Percentiles rank a stretch among this genome's conserved stretches.
Conservation (phyloP, 73 alveolate species). For the Effrenium voratum region DNA sequence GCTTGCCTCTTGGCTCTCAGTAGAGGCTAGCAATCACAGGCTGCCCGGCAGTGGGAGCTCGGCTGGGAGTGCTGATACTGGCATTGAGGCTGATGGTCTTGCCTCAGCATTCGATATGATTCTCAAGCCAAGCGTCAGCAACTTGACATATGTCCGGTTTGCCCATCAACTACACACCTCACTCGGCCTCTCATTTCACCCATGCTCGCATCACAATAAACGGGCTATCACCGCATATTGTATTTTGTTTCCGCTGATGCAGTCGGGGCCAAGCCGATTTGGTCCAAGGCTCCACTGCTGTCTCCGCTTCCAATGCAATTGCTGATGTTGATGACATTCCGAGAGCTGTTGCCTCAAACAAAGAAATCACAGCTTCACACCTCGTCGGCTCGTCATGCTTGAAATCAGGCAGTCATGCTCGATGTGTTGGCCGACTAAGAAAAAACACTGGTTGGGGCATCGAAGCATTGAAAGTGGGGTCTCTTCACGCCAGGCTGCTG, state of each 20-base stretch:
- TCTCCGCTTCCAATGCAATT: constrained; percentile 56
- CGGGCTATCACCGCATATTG: no score
- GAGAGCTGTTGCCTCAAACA: no score
- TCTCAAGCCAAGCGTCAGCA: background rate
- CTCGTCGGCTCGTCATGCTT: background rate
- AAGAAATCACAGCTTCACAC: no score
- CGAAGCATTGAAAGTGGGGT: background rate
- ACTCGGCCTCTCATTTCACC: no score
- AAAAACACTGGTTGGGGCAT: background rate
- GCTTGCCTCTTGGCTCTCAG: no score
- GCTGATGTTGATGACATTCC: constrained; percentile 93
- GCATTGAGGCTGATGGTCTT: constrained; percentile 87
- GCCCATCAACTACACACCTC: no score
- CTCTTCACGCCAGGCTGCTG: background rate
- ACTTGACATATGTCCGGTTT: no score
- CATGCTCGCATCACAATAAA: no score
- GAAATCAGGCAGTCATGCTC: background rate
- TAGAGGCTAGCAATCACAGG: no score
- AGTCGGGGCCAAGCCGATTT: no score
- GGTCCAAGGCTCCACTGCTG: no score
- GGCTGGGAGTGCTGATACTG: constrained; percentile 48
- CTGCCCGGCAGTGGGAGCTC: constrained; percentile 87
- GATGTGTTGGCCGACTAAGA: background rate
- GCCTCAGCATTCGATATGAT: background rate
- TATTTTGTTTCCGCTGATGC: no score